Base-by-base conservation (phyloP, 306 rosid species). In the Cucurbita maxima region DNA sequence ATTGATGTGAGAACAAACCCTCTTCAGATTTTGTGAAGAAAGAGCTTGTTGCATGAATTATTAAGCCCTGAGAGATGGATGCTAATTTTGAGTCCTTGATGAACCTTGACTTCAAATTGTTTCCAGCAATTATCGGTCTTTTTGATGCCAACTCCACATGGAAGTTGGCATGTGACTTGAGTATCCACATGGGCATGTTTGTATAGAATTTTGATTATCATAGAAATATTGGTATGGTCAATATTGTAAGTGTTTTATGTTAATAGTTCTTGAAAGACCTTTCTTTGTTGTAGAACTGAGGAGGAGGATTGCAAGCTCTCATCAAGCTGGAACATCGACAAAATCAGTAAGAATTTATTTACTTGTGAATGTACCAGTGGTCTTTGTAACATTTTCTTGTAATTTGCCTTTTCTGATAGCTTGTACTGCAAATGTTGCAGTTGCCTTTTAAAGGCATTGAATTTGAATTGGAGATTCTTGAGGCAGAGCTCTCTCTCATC, bases 401-500 rank as follows among this genome's bases (percentile, higher is more conserved):
- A 12, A 22, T 68, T 68, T 22, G 15, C 11, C 44, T 70, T 69
- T 61, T 80, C 68, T 34, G 75, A 67, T 57, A 10, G 19, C 54
- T 69, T 18, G 37, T 76, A 61, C 25, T 66, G 75, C 78, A 67
- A 58, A 73, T 78, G 41, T 79, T 85, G 86, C 78, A 91, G 97
- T 67, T 83, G 48, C 85, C 90, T 67, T 74, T 88, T 48, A 91
- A 83, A 85, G 97, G 99, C 59, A 82, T 78, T 72, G 96, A 79
- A 79, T 82, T 94, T 81, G 97, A 90, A 74, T 78, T 83, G 75
- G 95, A 91, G 85, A 85, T 88, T 62, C 88, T 91, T 51, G 99
- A 88, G 84, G 96, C 88, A 25, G 97, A 94, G 77, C 87, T 78
- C 78, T 78, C 91, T 69, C 73, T 84, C 30, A 48, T 83, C 56